Evolutionary conservation across 2,329 filamentous ascomycete genomes (phyloP).

Genomic region (Alternaria incomplexa): DNA sequence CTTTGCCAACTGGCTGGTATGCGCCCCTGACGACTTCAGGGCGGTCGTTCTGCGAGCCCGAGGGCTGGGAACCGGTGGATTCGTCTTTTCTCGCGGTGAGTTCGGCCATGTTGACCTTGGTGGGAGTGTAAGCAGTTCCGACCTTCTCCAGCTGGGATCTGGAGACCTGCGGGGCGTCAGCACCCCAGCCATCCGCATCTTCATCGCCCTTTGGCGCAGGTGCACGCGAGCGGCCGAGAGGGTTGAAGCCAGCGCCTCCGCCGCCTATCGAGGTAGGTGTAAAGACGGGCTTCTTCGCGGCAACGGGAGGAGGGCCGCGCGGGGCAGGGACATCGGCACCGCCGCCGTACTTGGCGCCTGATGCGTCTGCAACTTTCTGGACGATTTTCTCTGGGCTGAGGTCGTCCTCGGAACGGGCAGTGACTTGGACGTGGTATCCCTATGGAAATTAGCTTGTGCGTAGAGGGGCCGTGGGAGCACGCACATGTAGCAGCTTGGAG

Average conservation of each 20-base stretch:
- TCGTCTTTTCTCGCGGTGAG: conserved; percentile 76
- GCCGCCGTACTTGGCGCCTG: conserved; percentile 90
- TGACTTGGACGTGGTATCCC: conserved; percentile 98
- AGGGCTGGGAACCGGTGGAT: conserved; percentile 65
- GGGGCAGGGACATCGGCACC: conserved; percentile 62
- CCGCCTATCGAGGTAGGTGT: conserved; percentile 73
- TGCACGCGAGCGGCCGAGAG: conserved; percentile 69
- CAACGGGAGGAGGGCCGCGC: conserved; percentile 68
- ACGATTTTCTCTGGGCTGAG: conserved; percentile 87
- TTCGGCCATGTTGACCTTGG: conserved; percentile 90
- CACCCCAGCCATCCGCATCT: conserved; percentile 91
- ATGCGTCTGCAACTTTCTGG: conserved; percentile 92
- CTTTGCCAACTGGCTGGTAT: conserved; percentile 94
- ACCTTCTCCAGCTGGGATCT: conserved; percentile 91
- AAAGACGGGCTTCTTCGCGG: conserved; percentile 90
- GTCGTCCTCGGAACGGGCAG: conserved; percentile 88
- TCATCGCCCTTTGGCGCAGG: conserved; percentile 61
- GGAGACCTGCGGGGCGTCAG: conserved; percentile 89
- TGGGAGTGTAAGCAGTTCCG: conserved; percentile 89
- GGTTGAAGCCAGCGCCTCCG: conserved; percentile 66
- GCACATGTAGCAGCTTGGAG: conserved; percentile 84
- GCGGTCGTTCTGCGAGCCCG: conserved; percentile 54
- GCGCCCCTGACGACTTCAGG: conserved; percentile 78
- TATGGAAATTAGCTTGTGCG: conserved; percentile 43
- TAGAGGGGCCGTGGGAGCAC: conserved; percentile 22